phyloP scores from a whole-genome alignment of 148 eudicot species.

The Camellia lanceoleosa region DNA sequence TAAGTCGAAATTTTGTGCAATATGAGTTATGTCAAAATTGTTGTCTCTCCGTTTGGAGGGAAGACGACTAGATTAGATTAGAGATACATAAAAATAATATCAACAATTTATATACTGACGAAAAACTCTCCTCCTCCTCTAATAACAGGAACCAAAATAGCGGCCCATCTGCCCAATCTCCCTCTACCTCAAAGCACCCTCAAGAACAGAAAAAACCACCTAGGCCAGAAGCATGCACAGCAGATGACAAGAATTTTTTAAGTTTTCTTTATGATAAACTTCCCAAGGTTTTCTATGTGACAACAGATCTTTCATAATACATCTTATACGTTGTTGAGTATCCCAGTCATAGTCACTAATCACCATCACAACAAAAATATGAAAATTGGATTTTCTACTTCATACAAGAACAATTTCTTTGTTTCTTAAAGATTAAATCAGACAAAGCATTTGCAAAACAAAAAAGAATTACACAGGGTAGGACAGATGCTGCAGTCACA shows the following conservation, averaged over 20 bases:
- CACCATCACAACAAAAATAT: neutral
- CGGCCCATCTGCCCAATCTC: too few species aligned
- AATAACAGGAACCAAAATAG: too few species aligned
- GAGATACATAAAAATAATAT: too few species aligned
- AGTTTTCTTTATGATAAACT: neutral
- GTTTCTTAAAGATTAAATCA: neutral
- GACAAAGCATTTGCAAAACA: neutral
- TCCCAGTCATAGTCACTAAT: neutral
- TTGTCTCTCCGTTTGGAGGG: too few species aligned
- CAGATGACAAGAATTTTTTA: neutral
- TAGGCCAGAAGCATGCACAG: neutral
- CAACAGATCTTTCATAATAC: neutral
- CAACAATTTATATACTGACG: too few species aligned
- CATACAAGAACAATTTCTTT: neutral
- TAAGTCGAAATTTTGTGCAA: too few species aligned
- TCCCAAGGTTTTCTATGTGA: neutral
- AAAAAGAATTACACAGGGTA: neutral
- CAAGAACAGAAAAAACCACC: too few species aligned
- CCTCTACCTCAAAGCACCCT: neutral
- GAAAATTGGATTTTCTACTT: neutral
- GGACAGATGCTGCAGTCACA: neutral
- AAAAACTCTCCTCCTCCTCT: too few species aligned
- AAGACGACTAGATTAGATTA: too few species aligned
- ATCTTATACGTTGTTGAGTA: neutral
- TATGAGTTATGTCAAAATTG: too few species aligned